A percentile compares a stretch with the other conserved stretches of the same genome.
These are phyloP conservation scores for Epichloe hybrida DNA, from an alignment of 2,329 filamentous ascomycete genomes.

Conservation along the genomic window DNA sequence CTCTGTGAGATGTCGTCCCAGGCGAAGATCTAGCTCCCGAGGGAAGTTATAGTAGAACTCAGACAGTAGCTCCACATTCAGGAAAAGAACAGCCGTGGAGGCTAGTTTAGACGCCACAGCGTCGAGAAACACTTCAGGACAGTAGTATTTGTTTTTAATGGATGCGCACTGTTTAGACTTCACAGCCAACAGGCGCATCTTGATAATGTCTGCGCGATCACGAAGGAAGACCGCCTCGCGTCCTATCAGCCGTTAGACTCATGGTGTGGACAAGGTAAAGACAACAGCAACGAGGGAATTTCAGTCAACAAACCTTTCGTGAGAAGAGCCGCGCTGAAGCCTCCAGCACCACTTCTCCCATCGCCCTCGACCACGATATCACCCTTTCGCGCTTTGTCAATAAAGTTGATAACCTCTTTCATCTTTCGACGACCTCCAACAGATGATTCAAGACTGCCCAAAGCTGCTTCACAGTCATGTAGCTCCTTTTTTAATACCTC, in stretches of 20 bases:
- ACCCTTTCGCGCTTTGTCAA: constrained; percentile 79
- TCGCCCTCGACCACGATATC: constrained; percentile 78
- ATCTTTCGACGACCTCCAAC: constrained; percentile 77
- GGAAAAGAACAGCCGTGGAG: constrained; percentile 86
- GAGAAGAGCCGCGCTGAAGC: constrained; percentile 82
- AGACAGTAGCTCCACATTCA: constrained; percentile 90
- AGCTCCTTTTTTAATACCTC: constrained; percentile 78
- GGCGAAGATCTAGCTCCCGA: constrained; percentile 72
- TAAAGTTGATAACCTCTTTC: constrained; percentile 77
- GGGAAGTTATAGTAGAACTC: constrained; percentile 99
- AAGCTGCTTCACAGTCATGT: constrained; percentile 65
- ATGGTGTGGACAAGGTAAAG: background rate
- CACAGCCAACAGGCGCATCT: constrained; percentile 75
- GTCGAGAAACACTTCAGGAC: constrained; percentile 95
- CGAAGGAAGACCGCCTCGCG: constrained; percentile 89
- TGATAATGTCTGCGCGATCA: constrained; percentile 79
- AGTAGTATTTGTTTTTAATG: constrained; percentile 87
- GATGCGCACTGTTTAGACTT: constrained; percentile 81
- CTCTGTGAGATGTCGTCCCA: constrained; percentile 66
- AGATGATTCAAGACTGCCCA: constrained; percentile 59
- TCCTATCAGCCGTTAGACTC: constrained; percentile 37
- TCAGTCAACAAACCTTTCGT: constrained; percentile 49
- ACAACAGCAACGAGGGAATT: background rate
- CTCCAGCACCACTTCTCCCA: constrained; percentile 72
- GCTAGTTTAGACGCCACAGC: constrained; percentile 91